A percentile compares a stretch with the other conserved stretches of the same genome.
Conservation (phyloP, 495 filamentous ascomycete species). For the Diplogelasinospora grovesii region DNA sequence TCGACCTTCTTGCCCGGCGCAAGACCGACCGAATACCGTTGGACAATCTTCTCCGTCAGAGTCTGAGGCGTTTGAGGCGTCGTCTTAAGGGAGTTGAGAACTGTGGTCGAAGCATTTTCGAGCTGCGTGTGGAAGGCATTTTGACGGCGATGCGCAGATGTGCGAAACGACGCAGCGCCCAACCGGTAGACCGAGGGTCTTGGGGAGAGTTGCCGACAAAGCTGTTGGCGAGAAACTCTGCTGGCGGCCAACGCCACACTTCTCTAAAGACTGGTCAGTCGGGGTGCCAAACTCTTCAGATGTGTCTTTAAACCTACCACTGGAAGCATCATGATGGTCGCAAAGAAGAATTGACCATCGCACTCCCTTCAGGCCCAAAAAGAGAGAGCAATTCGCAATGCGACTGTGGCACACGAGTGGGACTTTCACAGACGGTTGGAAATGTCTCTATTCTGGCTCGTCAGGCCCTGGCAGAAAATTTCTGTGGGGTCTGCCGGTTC, state of each 20-base stretch:
- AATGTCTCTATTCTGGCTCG: neutral
- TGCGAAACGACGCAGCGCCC: slow-evolving; percentile 17
- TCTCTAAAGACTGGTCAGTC: slow-evolving; percentile 14
- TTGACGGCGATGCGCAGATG: slow-evolving; percentile 16
- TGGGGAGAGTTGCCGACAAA: slow-evolving; percentile 6
- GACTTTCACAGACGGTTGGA: neutral
- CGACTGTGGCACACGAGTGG: too few relatives aligned
- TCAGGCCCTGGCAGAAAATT: slow-evolving; percentile 1
- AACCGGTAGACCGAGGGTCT: slow-evolving; percentile 6
- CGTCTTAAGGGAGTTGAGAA: slow-evolving; percentile 3
- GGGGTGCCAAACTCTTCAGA: too few relatives aligned
- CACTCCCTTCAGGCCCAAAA: slow-evolving; percentile 1
- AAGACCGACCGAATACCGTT: slow-evolving; percentile 67
- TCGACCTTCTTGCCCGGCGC: slow-evolving; percentile 62
- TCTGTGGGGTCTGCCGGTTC: neutral
- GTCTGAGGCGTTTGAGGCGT: slow-evolving; percentile 53
- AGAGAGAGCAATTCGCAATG: neutral
- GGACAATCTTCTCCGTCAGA: slow-evolving; percentile 88
- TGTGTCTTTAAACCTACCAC: too few relatives aligned
- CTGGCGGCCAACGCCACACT: slow-evolving; percentile 23
- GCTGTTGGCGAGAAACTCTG: slow-evolving; percentile 14
- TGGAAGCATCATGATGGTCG: slow-evolving; percentile 18
- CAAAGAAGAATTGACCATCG: slow-evolving; percentile 6
- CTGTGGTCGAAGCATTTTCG: slow-evolving; percentile 11
- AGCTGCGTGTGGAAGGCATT: slow-evolving; percentile 24